Percentiles rank a stretch among this genome's conserved stretches.
phyloP scores from a whole-genome alignment of 495 filamentous ascomycete genomes.

The Paragyromitra xinjiangensis region DNA sequence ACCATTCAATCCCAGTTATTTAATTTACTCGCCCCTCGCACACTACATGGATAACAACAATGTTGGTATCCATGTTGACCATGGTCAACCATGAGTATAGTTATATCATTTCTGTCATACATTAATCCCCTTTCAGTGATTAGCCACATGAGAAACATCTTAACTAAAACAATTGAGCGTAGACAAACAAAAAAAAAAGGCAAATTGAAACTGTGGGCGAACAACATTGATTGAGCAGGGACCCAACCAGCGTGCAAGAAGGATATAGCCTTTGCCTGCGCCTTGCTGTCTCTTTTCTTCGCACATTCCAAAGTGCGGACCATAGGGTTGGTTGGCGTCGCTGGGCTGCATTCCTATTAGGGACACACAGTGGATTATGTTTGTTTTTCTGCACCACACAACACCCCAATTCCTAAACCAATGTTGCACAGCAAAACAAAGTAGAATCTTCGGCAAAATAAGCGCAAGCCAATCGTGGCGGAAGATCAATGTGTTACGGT shows the following conservation, averaged over 20 bases:
- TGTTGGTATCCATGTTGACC: neutral
- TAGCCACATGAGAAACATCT: neutral
- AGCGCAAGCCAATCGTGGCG: neutral
- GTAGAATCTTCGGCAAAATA: neutral
- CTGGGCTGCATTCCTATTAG: neutral
- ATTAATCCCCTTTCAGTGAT: neutral
- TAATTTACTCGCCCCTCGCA: neutral
- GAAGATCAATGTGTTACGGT: neutral
- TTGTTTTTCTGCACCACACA: neutral
- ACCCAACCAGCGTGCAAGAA: neutral
- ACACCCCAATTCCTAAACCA: neutral
- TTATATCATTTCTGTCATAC: neutral
- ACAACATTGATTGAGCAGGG: neutral
- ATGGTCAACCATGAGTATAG: neutral
- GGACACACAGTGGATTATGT: neutral
- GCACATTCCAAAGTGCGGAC: neutral
- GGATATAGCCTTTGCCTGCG: neutral
- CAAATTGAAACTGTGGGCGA: neutral
- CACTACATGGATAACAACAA: neutral
- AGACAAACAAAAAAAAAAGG: neutral
- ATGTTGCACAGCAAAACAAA: conserved; percentile 1
- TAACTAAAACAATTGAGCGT: neutral
- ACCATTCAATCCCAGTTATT: neutral
- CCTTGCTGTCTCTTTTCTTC: neutral
- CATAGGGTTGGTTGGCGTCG: neutral